Evolutionary conservation across 1,284 basidiomycete species (phyloP).

Genomic region (Sporisorium scitamineum): DNA sequence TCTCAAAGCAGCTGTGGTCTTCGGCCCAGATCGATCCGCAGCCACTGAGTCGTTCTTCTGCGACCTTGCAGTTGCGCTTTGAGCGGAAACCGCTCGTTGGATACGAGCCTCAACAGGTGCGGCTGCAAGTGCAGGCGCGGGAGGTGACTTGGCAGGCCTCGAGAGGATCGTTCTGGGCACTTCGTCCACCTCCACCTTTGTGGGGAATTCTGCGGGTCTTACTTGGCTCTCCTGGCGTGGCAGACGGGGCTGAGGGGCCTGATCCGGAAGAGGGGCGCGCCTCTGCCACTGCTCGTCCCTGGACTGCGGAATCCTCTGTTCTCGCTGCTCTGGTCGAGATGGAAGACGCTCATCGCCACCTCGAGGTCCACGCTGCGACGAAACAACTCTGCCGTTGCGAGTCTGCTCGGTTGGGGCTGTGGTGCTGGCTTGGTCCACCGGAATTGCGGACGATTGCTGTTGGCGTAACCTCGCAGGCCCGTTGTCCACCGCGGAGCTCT

Average conservation of each 20-base stretch:
- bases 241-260: not conserved
- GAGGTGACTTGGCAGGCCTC: slow-evolving; percentile 17
- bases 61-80: not conserved
- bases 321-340: slow-evolving; percentile 17
- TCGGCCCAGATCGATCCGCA: slow-evolving; percentile 6
- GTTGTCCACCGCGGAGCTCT: not conserved
- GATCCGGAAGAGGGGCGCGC: not conserved
- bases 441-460: slow-evolving; percentile 12
- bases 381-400: slow-evolving; percentile 10
- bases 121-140: slow-evolving; percentile 3
- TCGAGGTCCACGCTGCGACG: slow-evolving; percentile 10
- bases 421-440: not conserved
- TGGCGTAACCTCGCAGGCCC: slow-evolving; percentile 3
- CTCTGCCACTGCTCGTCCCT: slow-evolving; percentile 14
- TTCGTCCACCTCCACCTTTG: slow-evolving; percentile 1
- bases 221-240: not conserved
- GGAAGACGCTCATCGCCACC: slow-evolving; percentile 12
- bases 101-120: slow-evolving; percentile 5
- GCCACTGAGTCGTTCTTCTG: slow-evolving; percentile 13
- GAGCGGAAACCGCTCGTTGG: not conserved
- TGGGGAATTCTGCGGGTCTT: not conserved
- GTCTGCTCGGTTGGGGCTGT: slow-evolving; percentile 3
- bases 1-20: slow-evolving; percentile 4
- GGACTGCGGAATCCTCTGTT: slow-evolving; percentile 8
- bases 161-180: slow-evolving; percentile 35